Evolutionary conservation across 495 filamentous ascomycete species (phyloP).

Genomic region (Aspergillus olivimuriae): DNA sequence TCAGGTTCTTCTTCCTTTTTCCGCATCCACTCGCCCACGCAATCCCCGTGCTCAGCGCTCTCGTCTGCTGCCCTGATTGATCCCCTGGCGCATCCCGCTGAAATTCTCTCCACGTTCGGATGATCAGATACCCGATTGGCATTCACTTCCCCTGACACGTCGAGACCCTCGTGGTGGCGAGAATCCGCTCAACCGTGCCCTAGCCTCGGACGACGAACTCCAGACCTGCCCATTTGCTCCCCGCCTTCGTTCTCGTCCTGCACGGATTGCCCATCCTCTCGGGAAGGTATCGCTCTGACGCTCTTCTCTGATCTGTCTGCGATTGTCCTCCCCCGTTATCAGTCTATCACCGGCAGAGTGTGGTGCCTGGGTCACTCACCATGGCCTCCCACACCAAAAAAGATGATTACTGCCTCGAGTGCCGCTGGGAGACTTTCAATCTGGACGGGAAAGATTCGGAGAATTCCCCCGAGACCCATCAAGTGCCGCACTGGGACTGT

Average conservation of each 20-base stretch:
- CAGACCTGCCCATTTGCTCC: neutral
- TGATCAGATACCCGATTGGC: slow-evolving; percentile 6
- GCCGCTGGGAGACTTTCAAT: slow-evolving; percentile 38
- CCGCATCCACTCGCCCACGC: slow-evolving; percentile 7
- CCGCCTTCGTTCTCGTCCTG: neutral
- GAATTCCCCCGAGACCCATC: slow-evolving; percentile 13
- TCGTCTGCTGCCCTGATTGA: slow-evolving; percentile 8
- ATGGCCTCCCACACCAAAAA: slow-evolving; percentile 32
- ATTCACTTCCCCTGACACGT: neutral
- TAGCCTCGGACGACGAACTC: neutral
- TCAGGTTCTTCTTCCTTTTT: slow-evolving; percentile 6
- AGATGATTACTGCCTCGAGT: slow-evolving; percentile 39
- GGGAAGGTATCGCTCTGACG: neutral
- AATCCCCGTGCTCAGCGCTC: slow-evolving; percentile 9
- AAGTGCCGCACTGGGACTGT: slow-evolving; percentile 28
- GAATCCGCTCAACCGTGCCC: neutral
- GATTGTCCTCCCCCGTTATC: neutral
- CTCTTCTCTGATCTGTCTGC: neutral
- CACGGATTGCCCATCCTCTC: neutral
- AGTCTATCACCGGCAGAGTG: slow-evolving; percentile 3
- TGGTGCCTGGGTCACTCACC: slow-evolving; percentile 9
- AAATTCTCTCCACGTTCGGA: neutral
- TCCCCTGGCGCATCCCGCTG: neutral
- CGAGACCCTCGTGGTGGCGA: slow-evolving; percentile 4
- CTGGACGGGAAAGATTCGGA: slow-evolving; percentile 27